Evolutionary conservation across 2,329 filamentous ascomycete species (phyloP), one percentile per base, ranked within the genome.

Genomic region (Aspergillus spinulosporus): DNA sequence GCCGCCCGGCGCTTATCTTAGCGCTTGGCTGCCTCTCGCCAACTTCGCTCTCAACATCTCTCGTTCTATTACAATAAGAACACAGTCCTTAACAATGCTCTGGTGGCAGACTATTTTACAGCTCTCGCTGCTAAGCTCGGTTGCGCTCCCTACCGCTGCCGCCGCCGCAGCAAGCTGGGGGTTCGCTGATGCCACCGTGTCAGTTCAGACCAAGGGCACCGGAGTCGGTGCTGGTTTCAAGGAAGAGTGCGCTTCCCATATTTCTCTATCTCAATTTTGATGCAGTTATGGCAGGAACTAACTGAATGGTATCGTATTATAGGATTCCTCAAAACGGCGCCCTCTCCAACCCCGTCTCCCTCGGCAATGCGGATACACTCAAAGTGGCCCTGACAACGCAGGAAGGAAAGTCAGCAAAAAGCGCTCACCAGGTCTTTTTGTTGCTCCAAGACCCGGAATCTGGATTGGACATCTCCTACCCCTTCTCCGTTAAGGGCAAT

Each of bases 391-490:
- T 99, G 67, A 96, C 91, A 34, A 83, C 90, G 6, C 88, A 88
- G 71, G 90, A 96, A 68, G 87, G 84, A 70, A 86, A 86, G 75
- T 87, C 86, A 65, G 82, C 84, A 46, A 93, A 92, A 81, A 86
- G 89, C 63, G 91, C 94, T 65, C 94, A 99, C 76, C 94, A 99
- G 76, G 92, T 92, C 4, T 97, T 97, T 79, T 81, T 99, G 52
- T 82, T 94, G 12, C 76, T 99, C 57, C 87, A 84, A 66, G 92
- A 97, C 66, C 78, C 82, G 8, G 78, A 81, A 9, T 87, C 86
- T 8, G 90, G 90, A 36, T 80, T 99, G 46, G 92, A 97, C 74
- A 87, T 92, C 28, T 92, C 92, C 1, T 96, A 93, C 68, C 86
- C 92, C 1, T 82, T 99, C 66, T 87, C 78, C 8, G 79, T 96